These are phyloP conservation scores for Wickerhamomyces hampshirensis DNA, from an alignment of 805 yeast genomes.

Conservation along the genomic window DNA sequence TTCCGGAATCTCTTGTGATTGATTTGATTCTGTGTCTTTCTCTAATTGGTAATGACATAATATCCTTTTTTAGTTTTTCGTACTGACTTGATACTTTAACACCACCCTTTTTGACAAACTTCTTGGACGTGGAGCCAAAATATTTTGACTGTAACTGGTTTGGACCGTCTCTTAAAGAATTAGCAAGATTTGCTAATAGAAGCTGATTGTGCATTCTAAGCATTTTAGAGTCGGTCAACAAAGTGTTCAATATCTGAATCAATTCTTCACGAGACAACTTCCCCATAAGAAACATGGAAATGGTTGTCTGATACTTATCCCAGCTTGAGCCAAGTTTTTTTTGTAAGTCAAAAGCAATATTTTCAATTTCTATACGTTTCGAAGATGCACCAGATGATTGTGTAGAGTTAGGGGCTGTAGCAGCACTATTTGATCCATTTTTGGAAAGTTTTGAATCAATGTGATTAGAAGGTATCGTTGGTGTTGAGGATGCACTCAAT, in stretches of 20 bases:
- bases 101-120: conserved; percentile 42
- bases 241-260: conserved; percentile 49
- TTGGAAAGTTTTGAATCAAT: not conserved
- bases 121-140: conserved; percentile 25
- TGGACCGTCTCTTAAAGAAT: conserved; percentile 74
- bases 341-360: conserved; percentile 69
- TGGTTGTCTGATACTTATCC: conserved; percentile 79
- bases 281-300: conserved; percentile 74
- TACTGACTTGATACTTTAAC: conserved; percentile 63
- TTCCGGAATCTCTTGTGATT: conserved; percentile 79
- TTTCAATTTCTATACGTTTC: conserved; percentile 54
- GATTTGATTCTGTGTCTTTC: conserved; percentile 83
- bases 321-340: conserved; percentile 66
- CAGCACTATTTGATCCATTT: not conserved
- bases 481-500: not conserved
- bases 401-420: too few relatives aligned
- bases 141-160: conserved; percentile 33
- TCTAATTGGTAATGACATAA: conserved; percentile 76
- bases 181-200: conserved; percentile 75
- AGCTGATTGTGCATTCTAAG: conserved; percentile 76
- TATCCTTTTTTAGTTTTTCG: conserved; percentile 78
- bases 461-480: not conserved
- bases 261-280: conserved; percentile 75
- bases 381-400: too few relatives aligned
- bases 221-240: conserved; percentile 34